A percentile compares a stretch with the other conserved stretches of the same genome.
These are phyloP conservation scores for Akebia trifoliata DNA, from an alignment of 164 flowering plant genomes.

Conservation along the genomic window DNA sequence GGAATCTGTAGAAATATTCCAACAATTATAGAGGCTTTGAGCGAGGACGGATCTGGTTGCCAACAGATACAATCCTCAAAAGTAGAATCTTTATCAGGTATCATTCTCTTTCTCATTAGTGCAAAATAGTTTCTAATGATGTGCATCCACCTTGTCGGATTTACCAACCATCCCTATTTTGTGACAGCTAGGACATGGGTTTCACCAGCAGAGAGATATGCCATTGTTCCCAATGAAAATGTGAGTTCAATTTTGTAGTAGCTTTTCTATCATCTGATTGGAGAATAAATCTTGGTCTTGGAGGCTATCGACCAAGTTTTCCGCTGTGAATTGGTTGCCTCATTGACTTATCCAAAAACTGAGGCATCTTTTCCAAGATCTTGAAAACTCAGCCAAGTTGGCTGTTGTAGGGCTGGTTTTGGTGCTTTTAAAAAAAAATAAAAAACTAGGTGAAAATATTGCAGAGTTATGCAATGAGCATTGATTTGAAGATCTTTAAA, in stretches of 20 bases:
- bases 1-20: conserved; percentile 61
- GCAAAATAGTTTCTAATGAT: not conserved
- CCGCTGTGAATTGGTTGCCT: too few relatives aligned
- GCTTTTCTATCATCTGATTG: not conserved
- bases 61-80: conserved; percentile 64
- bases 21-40: conserved; percentile 68
- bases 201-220: conserved; percentile 84
- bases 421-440: too few relatives aligned
- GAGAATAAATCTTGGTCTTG: too few relatives aligned
- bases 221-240: conserved; percentile 87
- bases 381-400: not conserved
- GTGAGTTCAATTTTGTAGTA: conserved; percentile 34
- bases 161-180: not conserved
- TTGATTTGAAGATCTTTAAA: too few relatives aligned
- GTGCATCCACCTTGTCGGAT: not conserved
- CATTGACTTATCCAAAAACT: too few relatives aligned
- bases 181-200: conserved; percentile 61
- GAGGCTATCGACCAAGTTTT: too few relatives aligned
- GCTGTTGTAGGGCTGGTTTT: not conserved
- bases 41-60: conserved; percentile 72
- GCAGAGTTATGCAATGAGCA: too few relatives aligned
- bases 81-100: conserved; percentile 58
- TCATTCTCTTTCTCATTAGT: not conserved
- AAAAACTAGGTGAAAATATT: too few relatives aligned
- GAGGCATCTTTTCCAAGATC: not conserved